Percentiles rank a stretch among this genome's conserved stretches.
phyloP scores from a whole-genome alignment of 306 rosid genomes.

The Ziziphus jujuba region DNA sequence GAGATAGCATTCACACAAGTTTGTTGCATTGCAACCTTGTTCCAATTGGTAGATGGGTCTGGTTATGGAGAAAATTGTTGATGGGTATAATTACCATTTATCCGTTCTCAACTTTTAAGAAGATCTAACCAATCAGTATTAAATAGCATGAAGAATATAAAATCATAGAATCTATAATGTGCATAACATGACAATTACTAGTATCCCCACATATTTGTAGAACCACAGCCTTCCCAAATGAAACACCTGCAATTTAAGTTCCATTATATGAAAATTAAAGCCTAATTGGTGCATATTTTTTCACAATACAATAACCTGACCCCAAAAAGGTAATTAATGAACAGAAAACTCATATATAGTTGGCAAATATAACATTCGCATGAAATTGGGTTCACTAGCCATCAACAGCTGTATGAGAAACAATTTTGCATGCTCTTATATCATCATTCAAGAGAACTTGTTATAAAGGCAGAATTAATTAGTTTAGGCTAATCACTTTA shows the following conservation, averaged over 20 bases:
- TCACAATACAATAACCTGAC: background rate
- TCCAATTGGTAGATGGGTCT: background rate
- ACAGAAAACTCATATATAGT: background rate
- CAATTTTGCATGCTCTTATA: too few species aligned
- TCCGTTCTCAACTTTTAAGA: background rate
- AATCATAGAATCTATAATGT: slow-evolving; percentile 66
- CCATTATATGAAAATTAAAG: slow-evolving; percentile 8
- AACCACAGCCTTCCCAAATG: slow-evolving; percentile 81
- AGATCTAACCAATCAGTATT: background rate
- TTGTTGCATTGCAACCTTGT: background rate
- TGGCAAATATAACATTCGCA: background rate
- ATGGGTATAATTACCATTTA: background rate
- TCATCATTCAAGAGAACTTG: too few species aligned
- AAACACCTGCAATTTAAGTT: slow-evolving; percentile 50
- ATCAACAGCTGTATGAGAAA: background rate
- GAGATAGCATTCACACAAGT: background rate
- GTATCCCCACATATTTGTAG: slow-evolving; percentile 73
- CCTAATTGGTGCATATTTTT: background rate
- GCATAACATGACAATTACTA: slow-evolving; percentile 72
- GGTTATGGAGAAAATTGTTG: background rate
- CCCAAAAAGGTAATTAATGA: background rate
- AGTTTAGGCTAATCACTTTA: too few species aligned
- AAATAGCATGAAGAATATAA: background rate
- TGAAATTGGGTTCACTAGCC: background rate
- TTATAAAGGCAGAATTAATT: too few species aligned